Conservation (phyloP, 208 protist genomes). For the Trypanosoma boissoni region DNA sequence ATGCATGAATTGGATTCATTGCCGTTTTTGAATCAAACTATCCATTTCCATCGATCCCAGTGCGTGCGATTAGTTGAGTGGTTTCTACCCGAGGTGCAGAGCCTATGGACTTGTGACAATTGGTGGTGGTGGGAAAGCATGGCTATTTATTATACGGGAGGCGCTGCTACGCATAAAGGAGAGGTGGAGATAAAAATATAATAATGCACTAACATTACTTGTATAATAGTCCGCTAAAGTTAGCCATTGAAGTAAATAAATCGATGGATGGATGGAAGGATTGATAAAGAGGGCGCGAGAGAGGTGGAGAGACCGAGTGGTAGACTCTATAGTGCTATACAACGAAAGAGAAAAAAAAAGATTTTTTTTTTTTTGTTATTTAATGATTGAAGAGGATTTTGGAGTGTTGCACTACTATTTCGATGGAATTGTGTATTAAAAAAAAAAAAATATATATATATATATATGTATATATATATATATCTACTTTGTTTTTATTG, state of each 20-base stretch:
- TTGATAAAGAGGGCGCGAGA: no score
- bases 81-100: slow-evolving; percentile 47
- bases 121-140: slow-evolving; percentile 33
- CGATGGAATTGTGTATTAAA: no score
- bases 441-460: no score
- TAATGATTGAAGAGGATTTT: no score
- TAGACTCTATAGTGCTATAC: no score
- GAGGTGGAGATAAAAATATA: no score
- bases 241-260: no score
- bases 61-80: slow-evolving; percentile 36
- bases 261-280: no score
- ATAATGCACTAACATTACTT: no score
- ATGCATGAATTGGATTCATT: slow-evolving; percentile 26
- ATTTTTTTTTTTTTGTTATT: background rate
- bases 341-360: background rate
- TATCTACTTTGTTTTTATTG: background rate
- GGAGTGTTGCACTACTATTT: no score
- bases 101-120: slow-evolving; percentile 34
- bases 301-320: background rate
- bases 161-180: slow-evolving; percentile 32
- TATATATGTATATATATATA: slow-evolving; percentile 1
- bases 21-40: slow-evolving; percentile 58
- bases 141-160: slow-evolving; percentile 49
- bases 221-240: no score
- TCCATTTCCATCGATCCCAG: slow-evolving; percentile 46